Conservation (phyloP, 441 rosid genomes). For the Gossypium trilobum region DNA sequence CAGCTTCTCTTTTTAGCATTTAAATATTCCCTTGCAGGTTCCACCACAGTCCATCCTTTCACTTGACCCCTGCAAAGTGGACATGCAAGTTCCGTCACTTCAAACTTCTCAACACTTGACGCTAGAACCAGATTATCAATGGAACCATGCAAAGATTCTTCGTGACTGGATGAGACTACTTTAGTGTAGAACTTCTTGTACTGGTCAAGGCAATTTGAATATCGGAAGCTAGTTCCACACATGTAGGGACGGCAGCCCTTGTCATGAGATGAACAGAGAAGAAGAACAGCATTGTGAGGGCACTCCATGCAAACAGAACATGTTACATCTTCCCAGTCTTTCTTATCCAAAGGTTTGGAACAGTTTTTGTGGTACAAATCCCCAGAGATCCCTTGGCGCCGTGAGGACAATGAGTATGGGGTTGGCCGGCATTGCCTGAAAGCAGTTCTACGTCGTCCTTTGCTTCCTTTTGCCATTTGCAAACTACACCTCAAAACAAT, state of each 20-base stretch:
- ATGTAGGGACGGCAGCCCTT: slow-evolving; percentile 93
- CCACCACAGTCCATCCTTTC: slow-evolving; percentile 96
- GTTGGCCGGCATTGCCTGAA: slow-evolving; percentile 43
- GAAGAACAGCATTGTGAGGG: slow-evolving; percentile 95
- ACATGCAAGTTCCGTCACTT: slow-evolving; percentile 58
- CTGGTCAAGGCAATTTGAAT: slow-evolving; percentile 87
- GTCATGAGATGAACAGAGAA: slow-evolving; percentile 90
- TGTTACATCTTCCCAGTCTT: slow-evolving; percentile 79
- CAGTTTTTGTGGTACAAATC: slow-evolving; percentile 37
- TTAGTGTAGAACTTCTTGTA: slow-evolving; percentile 82
- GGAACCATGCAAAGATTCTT: slow-evolving; percentile 17
- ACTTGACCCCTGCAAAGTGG: slow-evolving; percentile 96
- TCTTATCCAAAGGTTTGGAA: slow-evolving; percentile 45
- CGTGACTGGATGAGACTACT: slow-evolving; percentile 28
- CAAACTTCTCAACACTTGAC: slow-evolving; percentile 44
- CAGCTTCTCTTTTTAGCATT: slow-evolving; percentile 73
- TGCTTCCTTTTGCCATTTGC: slow-evolving; percentile 70
- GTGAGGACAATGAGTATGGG: slow-evolving; percentile 44
- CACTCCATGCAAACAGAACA: slow-evolving; percentile 97
- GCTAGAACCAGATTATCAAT: slow-evolving; percentile 26
- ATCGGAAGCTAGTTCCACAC: slow-evolving; percentile 95
- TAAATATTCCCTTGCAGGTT: slow-evolving; percentile 68
- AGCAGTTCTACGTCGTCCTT: slow-evolving; percentile 43
- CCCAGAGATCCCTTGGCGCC: slow-evolving; percentile 26
- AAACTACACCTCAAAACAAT: slow-evolving; percentile 19